Conservation (phyloP, 225 moss, liverwort and hornwort genomes). For the Anthoceros angustus region DNA sequence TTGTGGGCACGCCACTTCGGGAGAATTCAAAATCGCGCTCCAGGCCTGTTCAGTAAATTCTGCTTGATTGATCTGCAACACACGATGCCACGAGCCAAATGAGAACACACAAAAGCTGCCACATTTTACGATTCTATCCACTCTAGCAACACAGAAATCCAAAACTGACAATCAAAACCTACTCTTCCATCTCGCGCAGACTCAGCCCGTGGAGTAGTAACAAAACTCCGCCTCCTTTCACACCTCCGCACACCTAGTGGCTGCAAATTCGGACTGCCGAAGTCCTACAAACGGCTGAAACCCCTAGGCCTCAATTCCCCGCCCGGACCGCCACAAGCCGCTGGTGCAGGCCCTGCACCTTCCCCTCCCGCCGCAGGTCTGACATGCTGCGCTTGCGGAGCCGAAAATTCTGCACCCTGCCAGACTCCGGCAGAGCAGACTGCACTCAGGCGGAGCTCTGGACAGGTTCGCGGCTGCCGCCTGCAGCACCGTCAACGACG, state of each 20-base stretch:
- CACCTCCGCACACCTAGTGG: background rate
- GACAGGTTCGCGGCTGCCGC: background rate
- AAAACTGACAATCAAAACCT: background rate
- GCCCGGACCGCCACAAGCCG: background rate
- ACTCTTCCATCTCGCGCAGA: background rate
- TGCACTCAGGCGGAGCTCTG: background rate
- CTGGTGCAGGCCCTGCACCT: background rate
- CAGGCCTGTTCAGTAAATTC: constrained; percentile 98
- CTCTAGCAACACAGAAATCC: background rate
- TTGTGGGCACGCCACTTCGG: constrained; percentile 93
- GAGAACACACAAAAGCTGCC: background rate
- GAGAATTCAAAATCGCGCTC: constrained; percentile 80
- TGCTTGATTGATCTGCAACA: constrained; percentile 64
- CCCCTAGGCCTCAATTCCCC: background rate
- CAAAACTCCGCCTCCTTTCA: background rate
- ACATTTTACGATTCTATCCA: background rate
- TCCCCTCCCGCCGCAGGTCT: background rate
- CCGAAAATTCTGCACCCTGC: background rate
- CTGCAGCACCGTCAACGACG: constrained; percentile 4
- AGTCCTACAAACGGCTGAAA: background rate
- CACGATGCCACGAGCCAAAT: background rate
- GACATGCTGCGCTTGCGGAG: background rate
- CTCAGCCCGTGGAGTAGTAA: background rate
- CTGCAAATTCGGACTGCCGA: background rate
- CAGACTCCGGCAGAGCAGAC: background rate